Conservation (phyloP, 352 stramenopile genomes). For the Pythium aquatile region DNA sequence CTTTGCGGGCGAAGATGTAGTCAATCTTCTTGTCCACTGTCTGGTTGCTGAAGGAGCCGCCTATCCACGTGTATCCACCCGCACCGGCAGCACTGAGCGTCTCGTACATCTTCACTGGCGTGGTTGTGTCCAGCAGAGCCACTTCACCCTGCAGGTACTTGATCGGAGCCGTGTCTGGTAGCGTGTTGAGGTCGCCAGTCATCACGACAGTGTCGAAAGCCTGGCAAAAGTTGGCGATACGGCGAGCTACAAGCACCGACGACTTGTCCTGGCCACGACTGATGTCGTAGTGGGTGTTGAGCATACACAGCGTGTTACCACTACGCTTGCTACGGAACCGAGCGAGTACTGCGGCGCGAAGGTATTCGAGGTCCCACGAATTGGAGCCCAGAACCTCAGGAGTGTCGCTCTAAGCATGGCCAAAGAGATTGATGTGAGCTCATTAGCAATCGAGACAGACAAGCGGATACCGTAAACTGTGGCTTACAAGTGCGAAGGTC, state of each 20-base stretch:
- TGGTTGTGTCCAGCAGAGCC: conserved; percentile 28
- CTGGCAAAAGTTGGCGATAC: conserved; percentile 43
- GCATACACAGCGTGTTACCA: conserved; percentile 47
- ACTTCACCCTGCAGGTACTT: conserved; percentile 40
- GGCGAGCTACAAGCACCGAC: conserved; percentile 46
- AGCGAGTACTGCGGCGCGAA: conserved; percentile 51
- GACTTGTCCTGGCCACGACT: conserved; percentile 51
- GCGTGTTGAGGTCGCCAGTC: conserved; percentile 70
- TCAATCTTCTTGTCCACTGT: conserved; percentile 46
- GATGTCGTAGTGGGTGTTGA: conserved; percentile 82
- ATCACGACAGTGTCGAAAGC: conserved; percentile 50
- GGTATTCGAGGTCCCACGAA: conserved; percentile 63
- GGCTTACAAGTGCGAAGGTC: conserved; percentile 61
- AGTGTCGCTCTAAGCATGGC: conserved; percentile 48
- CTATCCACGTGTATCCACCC: conserved; percentile 61
- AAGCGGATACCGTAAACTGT: too few species aligned
- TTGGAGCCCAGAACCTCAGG: conserved; percentile 55
- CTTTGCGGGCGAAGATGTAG: conserved; percentile 63
- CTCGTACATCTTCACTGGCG: conserved; percentile 59
- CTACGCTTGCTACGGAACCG: conserved; percentile 45
- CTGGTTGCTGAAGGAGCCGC: conserved; percentile 41
- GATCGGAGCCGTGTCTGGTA: conserved; percentile 32
- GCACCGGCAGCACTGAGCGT: conserved; percentile 44
- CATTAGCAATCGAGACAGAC: too few species aligned
- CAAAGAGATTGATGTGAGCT: too few species aligned